These are phyloP conservation scores for Basidiobolus heterosporus DNA, from an alignment of 371 early-diverging fungal genomes.

Conservation along the genomic window DNA sequence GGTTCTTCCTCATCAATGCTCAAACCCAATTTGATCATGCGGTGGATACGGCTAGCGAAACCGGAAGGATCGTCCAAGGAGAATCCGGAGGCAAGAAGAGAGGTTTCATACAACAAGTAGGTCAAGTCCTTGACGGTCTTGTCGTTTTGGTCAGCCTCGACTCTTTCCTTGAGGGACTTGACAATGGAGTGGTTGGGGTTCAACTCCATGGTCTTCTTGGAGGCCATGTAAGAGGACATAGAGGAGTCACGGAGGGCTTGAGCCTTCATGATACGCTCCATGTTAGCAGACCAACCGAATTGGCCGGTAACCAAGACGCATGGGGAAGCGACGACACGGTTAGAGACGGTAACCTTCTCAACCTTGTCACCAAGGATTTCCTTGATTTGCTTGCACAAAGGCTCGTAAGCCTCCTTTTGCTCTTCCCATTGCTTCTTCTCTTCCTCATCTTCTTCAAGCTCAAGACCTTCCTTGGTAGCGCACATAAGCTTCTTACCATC, in stretches of 20 bases:
- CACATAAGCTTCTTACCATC: conserved; percentile 96
- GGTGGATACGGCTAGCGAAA: conserved; percentile 90
- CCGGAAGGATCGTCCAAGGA: conserved; percentile 82
- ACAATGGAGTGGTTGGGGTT: conserved; percentile 91
- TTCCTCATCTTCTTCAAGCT: conserved; percentile 92
- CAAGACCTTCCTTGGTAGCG: conserved; percentile 96
- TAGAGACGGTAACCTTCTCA: conserved; percentile 94
- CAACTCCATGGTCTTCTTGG: conserved; percentile 96
- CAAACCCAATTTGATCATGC: conserved; percentile 95
- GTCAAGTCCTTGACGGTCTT: conserved; percentile 92
- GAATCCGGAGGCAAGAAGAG: conserved; percentile 93
- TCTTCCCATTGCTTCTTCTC: conserved; percentile 85
- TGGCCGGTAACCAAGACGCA: conserved; percentile 95
- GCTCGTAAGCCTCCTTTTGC: conserved; percentile 56
- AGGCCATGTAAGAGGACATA: conserved; percentile 93
- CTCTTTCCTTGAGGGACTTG: conserved; percentile 78
- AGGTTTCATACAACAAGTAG: conserved; percentile 82
- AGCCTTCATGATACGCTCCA: conserved; percentile 99
- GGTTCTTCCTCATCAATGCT: conserved; percentile 61
- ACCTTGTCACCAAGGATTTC: conserved; percentile 90
- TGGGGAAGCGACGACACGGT: conserved; percentile 88
- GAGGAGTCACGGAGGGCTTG: conserved; percentile 93
- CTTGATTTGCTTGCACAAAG: conserved; percentile 70
- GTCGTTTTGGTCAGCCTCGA: conserved; percentile 83
- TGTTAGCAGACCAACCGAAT: conserved; percentile 97